Conservation (phyloP, 2,329 filamentous ascomycete species). For the Cladosporium phlei region DNA sequence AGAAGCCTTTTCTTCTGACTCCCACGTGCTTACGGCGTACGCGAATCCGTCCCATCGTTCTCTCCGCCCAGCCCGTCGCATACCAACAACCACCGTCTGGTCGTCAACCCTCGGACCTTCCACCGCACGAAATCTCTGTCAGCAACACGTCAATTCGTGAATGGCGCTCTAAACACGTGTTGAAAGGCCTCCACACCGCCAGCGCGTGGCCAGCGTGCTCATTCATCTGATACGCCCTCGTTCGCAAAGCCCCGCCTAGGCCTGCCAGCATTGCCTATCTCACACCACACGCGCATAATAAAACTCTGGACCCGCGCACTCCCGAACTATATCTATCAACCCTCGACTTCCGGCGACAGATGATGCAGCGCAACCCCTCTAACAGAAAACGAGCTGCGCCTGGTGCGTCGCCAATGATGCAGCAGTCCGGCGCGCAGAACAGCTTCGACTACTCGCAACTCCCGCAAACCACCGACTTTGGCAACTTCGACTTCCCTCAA, state of each 20-base stretch:
- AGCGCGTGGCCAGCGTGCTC: slow-evolving; percentile 9
- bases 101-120: too few species aligned
- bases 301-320: neutral
- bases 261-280: slow-evolving; percentile 3
- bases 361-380: slow-evolving; percentile 12
- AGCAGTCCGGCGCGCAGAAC: slow-evolving; percentile 42
- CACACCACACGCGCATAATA: too few species aligned
- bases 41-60: too few species aligned
- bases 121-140: too few species aligned
- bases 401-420: slow-evolving; percentile 61
- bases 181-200: neutral
- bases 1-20: too few species aligned
- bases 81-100: too few species aligned
- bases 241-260: neutral
- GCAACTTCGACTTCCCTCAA: slow-evolving; percentile 27
- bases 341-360: neutral
- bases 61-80: too few species aligned
- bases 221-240: neutral
- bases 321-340: too few species aligned
- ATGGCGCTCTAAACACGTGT: neutral
- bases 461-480: slow-evolving; percentile 40
- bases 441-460: slow-evolving; percentile 39
- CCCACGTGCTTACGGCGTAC: too few species aligned
- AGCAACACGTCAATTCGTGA: too few species aligned
- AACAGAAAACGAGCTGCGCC: slow-evolving; percentile 68